Percentiles rank a stretch among this genome's conserved stretches.
Evolutionary conservation across 805 yeast genomes (phyloP).

Genomic region (Danielia reshetovae): DNA sequence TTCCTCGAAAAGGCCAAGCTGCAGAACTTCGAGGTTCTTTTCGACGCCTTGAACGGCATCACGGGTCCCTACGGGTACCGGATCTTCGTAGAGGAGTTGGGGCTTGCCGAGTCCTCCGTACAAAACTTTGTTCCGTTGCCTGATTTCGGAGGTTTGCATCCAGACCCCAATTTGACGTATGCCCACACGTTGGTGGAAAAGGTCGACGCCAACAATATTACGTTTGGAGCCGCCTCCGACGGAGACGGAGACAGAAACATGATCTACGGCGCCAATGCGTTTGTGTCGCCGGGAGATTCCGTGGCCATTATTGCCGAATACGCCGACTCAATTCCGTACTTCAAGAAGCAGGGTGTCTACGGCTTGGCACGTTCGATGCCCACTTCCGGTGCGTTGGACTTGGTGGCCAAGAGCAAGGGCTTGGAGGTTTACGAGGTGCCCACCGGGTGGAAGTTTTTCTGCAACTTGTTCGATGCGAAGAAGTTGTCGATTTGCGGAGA

Average conservation of each 20-base stretch:
- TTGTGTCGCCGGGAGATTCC: slow-evolving; percentile 97
- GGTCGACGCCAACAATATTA: slow-evolving; percentile 78
- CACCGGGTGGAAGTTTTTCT: slow-evolving; percentile 98
- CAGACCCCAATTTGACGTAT: slow-evolving; percentile 95
- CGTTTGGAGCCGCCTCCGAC: slow-evolving; percentile 98
- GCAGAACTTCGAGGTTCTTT: slow-evolving; percentile 64
- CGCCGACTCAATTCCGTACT: slow-evolving; percentile 87
- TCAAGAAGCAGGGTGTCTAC: slow-evolving; percentile 75
- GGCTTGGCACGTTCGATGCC: slow-evolving; percentile 99
- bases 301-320: slow-evolving; percentile 97
- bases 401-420: slow-evolving; percentile 77
- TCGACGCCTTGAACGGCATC: slow-evolving; percentile 91
- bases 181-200: slow-evolving; percentile 81
- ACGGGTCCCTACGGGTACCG: slow-evolving; percentile 94
- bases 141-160: slow-evolving; percentile 96
- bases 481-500: slow-evolving; percentile 96
- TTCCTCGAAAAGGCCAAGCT: slow-evolving; percentile 55
- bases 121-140: slow-evolving; percentile 80
- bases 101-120: slow-evolving; percentile 62
- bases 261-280: slow-evolving; percentile 94
- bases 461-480: slow-evolving; percentile 89
- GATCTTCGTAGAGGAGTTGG: slow-evolving; percentile 80
- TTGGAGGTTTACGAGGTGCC: slow-evolving; percentile 89
- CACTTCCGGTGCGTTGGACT: slow-evolving; percentile 88
- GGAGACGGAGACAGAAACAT: slow-evolving; percentile 99